Evolutionary conservation across 2,329 filamentous ascomycete species (phyloP).

Genomic region (Byssochlamys sp.): DNA sequence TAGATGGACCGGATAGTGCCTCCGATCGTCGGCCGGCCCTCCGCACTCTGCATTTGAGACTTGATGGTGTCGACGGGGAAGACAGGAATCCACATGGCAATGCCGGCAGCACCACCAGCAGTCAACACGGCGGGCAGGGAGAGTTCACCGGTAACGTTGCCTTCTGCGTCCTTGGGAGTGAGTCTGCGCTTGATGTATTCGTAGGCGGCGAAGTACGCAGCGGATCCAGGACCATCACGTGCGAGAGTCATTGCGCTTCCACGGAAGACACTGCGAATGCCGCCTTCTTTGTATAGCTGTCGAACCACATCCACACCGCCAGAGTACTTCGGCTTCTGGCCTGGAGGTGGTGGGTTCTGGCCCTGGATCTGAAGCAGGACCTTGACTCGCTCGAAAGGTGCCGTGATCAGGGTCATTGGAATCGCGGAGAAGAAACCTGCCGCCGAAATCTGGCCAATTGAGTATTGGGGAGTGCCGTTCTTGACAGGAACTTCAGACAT

Average conservation of each 20-base stretch:
- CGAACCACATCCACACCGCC: conserved; percentile 83
- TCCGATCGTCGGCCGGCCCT: conserved; percentile 70
- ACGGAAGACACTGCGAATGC: conserved; percentile 82
- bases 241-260: conserved; percentile 84
- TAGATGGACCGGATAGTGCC: conserved; percentile 78
- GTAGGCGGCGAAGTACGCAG: conserved; percentile 95
- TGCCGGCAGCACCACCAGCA: conserved; percentile 79
- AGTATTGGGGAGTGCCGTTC: conserved; percentile 56
- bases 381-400: conserved; percentile 96
- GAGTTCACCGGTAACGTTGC: conserved; percentile 64
- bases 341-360: conserved; percentile 72
- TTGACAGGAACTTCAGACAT: conserved; percentile 54
- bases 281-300: conserved; percentile 85
- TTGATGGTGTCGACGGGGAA: conserved; percentile 98
- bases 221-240: conserved; percentile 82
- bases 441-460: conserved; percentile 76
- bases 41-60: conserved; percentile 80
- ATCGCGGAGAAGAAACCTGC: conserved; percentile 97
- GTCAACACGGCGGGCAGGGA: conserved; percentile 73
- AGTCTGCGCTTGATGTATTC: conserved; percentile 84
- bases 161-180: conserved; percentile 69
- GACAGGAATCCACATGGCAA: conserved; percentile 98
- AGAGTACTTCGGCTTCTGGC: conserved; percentile 84
- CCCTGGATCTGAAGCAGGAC: conserved; percentile 96
- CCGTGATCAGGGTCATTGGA: conserved; percentile 96